A percentile compares a stretch with the other conserved stretches of the same genome.
Conservation (phyloP, 495 filamentous ascomycete species). For the Penicillium steckii region DNA sequence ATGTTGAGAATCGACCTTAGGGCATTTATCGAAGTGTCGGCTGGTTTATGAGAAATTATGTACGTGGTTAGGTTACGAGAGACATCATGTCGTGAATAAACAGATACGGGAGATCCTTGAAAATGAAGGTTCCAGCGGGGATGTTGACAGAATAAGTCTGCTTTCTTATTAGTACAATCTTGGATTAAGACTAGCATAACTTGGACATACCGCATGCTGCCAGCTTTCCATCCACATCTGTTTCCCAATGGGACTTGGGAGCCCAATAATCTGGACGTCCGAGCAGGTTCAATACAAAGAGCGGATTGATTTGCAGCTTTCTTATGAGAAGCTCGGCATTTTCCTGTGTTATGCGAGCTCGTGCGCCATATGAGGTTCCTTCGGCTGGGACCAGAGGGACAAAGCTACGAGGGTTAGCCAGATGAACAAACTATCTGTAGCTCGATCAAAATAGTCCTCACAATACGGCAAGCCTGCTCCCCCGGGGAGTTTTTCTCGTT, state of each 20-base stretch:
- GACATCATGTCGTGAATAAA: constrained; percentile 11
- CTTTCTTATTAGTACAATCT: too few relatives aligned
- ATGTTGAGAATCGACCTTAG: constrained; percentile 9
- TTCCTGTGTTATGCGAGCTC: constrained; percentile 2
- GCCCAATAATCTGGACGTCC: constrained; percentile 3
- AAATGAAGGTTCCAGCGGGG: constrained; percentile 14
- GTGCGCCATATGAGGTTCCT: constrained; percentile 8
- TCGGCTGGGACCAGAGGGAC: constrained; percentile 8
- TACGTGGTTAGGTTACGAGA: constrained; percentile 8
- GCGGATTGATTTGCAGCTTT: constrained; percentile 4
- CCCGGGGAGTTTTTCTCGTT: background rate
- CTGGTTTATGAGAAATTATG: constrained; percentile 10
- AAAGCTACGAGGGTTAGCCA: background rate
- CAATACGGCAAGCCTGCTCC: constrained; percentile 7
- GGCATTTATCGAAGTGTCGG: constrained; percentile 7
- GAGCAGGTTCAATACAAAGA: constrained; percentile 2
- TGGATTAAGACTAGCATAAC: too few relatives aligned
- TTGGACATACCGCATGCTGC: constrained; percentile 6
- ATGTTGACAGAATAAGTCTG: constrained; percentile 15
- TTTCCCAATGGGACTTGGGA: constrained; percentile 6
- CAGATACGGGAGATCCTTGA: constrained; percentile 10
- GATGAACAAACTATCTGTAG: background rate
- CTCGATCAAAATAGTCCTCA: background rate
- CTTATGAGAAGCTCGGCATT: constrained; percentile 3
- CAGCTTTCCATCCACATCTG: constrained; percentile 1